Evolutionary conservation across 768 basidiomycete genomes (phyloP).

Genomic region (Cystofilobasidium bisporidii): DNA sequence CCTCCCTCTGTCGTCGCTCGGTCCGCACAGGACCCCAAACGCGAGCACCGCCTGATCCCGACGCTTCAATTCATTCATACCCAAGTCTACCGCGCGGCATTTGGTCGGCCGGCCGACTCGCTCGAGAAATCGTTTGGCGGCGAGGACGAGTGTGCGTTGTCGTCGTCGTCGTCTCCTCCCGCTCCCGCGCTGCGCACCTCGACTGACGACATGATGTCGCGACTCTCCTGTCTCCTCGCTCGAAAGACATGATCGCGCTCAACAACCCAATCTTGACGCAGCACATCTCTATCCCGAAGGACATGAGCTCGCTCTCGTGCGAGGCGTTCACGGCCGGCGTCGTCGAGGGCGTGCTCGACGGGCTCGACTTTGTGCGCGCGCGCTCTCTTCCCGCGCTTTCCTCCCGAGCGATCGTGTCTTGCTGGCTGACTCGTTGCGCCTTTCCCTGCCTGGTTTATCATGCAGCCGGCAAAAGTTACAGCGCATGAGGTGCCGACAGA

Average conservation of each 20-base stretch:
- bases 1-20: no score
- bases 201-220: no score
- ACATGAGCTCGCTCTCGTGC: slow-evolving; percentile 86
- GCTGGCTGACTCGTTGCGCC: background rate
- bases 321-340: slow-evolving; percentile 97
- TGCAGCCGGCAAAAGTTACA: slow-evolving; percentile 87
- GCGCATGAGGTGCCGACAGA: slow-evolving; percentile 83
- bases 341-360: slow-evolving; percentile 92
- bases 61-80: slow-evolving; percentile 90
- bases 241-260: slow-evolving; percentile 89
- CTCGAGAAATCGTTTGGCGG: slow-evolving; percentile 95
- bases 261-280: slow-evolving; percentile 89
- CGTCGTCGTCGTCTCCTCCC: background rate
- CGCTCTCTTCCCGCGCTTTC: slow-evolving; percentile 4
- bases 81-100: slow-evolving; percentile 88
- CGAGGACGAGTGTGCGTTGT: slow-evolving; percentile 75
- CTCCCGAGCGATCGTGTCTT: background rate
- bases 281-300: slow-evolving; percentile 83
- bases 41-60: slow-evolving; percentile 81
- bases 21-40: slow-evolving; percentile 67
- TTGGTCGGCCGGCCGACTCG: slow-evolving; percentile 85
- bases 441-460: background rate
- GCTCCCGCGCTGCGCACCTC: no score
- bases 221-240: no score
- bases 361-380: slow-evolving; percentile 80